Evolutionary conservation across 2,329 filamentous ascomycete species (phyloP), one percentile per base, ranked within the genome.

Genomic region (Colletotrichum siamense): DNA sequence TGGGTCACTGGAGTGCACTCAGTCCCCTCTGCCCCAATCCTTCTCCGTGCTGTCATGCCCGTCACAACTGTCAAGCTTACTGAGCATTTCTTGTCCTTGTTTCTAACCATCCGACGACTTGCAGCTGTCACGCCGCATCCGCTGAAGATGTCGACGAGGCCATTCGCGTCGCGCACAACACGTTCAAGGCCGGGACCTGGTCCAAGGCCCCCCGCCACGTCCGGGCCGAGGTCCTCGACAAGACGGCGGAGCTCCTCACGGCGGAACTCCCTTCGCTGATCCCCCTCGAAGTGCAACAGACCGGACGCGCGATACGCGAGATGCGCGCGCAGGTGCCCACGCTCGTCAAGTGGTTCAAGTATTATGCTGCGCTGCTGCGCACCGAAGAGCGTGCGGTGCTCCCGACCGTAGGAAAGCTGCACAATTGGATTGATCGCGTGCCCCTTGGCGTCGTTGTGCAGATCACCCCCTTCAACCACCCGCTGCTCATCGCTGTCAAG

Each of bases 321-420:
- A 94, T 95, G 92, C 88, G 89, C 65, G 92, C 93, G 2, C 94
- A 95, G 81, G 90, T 94, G 7, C 91, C 91, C 0, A 91, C 90
- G 1, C 86, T 95, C 1, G 89, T 92, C 1, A 90, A 91, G 59
- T 95, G 93, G 93, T 92, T 95, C 84, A 91, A 90, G 76, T 95
- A 95, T 85, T 95, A 93, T 80, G 92, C 93, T 3, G 88, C 92
- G 0, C 81, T 94, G 2, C 88, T 94, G 36, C 90, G 93, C n/a
- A 92, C 91, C 1, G 92, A 94, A 80, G 92, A 94, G 83, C 89
- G 92, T 4, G 84, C 91, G 3, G 91, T 95, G 0, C 87, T 94
- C 2, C 93, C 94, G 0, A 94, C 93, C 4, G 85, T 85, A 30
- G 92, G 92, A 1, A 89, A 90, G 81, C 85, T 92, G 78, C 88